These are phyloP conservation scores for Magnaporthiopsis rhizophila DNA, from an alignment of 2,329 filamentous ascomycete genomes.

Conservation along the genomic window DNA sequence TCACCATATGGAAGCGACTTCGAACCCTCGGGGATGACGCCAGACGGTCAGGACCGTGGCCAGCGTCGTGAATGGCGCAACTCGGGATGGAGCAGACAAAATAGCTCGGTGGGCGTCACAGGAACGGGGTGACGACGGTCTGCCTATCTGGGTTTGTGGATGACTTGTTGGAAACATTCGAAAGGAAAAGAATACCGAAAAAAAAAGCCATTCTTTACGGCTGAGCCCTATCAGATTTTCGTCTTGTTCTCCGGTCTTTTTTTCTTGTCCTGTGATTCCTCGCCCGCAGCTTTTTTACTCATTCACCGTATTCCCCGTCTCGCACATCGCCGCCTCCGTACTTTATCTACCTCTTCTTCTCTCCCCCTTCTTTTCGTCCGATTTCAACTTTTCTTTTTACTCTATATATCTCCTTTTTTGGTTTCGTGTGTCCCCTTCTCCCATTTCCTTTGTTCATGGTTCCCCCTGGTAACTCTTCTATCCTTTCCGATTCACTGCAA, in stretches of 20 bases:
- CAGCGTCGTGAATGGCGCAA: constrained; percentile 50
- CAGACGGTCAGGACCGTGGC: constrained; percentile 30
- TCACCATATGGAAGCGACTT: constrained; percentile 37
- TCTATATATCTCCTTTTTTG: not conserved
- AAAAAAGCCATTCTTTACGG: not conserved
- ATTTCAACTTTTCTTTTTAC: not conserved
- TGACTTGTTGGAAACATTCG: not conserved
- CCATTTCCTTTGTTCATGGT: not conserved
- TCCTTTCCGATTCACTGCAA: not conserved
- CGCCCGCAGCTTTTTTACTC: not conserved
- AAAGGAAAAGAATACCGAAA: not conserved
- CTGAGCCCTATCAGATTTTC: not conserved
- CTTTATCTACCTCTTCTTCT: constrained; percentile 3
- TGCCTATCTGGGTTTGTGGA: not conserved
- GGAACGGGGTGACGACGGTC: constrained; percentile 28
- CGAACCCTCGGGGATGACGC: constrained; percentile 30
- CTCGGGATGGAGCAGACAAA: constrained; percentile 45
- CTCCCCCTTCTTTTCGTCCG: constrained; percentile 5
- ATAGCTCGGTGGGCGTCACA: constrained; percentile 39
- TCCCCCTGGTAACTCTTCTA: not conserved
- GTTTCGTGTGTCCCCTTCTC: not conserved
- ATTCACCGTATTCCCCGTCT: too few relatives aligned
- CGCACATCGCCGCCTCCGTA: not conserved
- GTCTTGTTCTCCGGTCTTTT: not conserved
- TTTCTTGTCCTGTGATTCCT: not conserved